Evolutionary conservation across 2,329 filamentous ascomycete genomes (phyloP).

Genomic region (Aspergillus sergii): DNA sequence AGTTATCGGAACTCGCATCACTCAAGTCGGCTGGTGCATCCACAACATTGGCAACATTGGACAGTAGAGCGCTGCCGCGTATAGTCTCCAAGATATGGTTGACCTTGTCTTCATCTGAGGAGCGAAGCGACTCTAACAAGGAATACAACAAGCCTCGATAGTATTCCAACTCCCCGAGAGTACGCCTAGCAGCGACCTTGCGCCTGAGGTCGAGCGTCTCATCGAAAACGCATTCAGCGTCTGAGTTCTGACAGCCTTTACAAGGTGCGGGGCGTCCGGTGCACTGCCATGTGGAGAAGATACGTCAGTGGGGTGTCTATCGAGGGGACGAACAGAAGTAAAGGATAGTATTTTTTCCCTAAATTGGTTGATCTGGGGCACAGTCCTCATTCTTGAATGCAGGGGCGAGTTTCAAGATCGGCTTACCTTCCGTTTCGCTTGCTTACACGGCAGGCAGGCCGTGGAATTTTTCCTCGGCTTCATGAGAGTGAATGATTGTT

Average conservation of each 20-base stretch:
- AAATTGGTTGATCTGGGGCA: not conserved
- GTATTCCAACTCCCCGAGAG: constrained; percentile 36
- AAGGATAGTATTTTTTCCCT: not conserved
- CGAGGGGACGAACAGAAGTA: not conserved
- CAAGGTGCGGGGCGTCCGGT: constrained; percentile 39
- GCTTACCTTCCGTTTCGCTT: constrained; percentile 40
- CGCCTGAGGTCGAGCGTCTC: constrained; percentile 39
- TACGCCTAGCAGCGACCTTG: constrained; percentile 40
- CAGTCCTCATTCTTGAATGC: not conserved
- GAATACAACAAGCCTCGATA: constrained; percentile 35
- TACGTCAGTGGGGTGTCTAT: constrained; percentile 2
- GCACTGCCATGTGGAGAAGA: constrained; percentile 28
- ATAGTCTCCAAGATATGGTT: constrained; percentile 32
- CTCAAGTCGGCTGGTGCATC: constrained; percentile 21
- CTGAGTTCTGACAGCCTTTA: constrained; percentile 34
- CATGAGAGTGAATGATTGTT: constrained; percentile 22
- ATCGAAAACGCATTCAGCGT: constrained; percentile 39
- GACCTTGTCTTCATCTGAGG: constrained; percentile 25
- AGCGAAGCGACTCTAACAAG: constrained; percentile 33
- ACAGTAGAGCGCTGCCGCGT: constrained; percentile 28
- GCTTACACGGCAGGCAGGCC: constrained; percentile 38
- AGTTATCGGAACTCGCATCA: constrained; percentile 21
- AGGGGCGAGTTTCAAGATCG: not conserved
- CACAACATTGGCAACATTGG: constrained; percentile 30
- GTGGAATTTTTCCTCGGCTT: constrained; percentile 40